Evolutionary conservation across 2,329 filamentous ascomycete genomes (phyloP), one percentile per base, ranked within the genome.

Genomic region (Aspergillus terreus): DNA sequence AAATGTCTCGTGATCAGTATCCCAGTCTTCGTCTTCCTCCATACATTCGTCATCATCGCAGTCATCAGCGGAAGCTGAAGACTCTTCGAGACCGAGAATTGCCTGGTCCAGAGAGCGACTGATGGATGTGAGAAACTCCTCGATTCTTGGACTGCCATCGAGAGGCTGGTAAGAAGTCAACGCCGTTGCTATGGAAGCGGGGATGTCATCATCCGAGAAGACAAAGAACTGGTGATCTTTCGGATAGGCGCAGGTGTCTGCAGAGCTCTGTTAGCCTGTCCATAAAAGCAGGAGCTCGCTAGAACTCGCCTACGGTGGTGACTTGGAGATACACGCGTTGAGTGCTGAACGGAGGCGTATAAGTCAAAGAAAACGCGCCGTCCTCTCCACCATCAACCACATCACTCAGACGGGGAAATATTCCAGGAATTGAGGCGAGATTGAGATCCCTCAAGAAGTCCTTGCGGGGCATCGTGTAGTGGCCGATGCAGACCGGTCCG

Each of bases 341-440:
- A 10, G 42, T 35, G 23, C 63, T 66, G 32, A 65, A 59, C 5
- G 64, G 61, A 19, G 62, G 50, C 32, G 71, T 70, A 40, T 79
- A 88, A 4, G 70, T 75, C 65, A 92, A 87, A 12, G 78, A 78
- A 51, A 95, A 76, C 51, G 88, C 83, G 46, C 87, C 88, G 67
- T 92, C 87, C 30, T 87, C 85, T 4, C 85, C 82, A 14, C 87
- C 87, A 33, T 75, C 73, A 32, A 72, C 71, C 21, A 95, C 71
- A 32, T 76, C 64, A 44, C 71, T 71, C 44, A 94, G 74, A 45
- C 78, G 71, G 1, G 72, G 56, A 44, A 82, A 72, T 2, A 61
- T 61, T 17, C 70, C 63, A 38, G 64, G 61, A 12, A 62, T 54
- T 6, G 68, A 71, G 6, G 70, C 76, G 41, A 71, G 69, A 25